A percentile compares a stretch with the other conserved stretches of the same genome.
Evolutionary conservation across 2,329 filamentous ascomycete species (phyloP).

Genomic region (Scedosporium aurantiacum): DNA sequence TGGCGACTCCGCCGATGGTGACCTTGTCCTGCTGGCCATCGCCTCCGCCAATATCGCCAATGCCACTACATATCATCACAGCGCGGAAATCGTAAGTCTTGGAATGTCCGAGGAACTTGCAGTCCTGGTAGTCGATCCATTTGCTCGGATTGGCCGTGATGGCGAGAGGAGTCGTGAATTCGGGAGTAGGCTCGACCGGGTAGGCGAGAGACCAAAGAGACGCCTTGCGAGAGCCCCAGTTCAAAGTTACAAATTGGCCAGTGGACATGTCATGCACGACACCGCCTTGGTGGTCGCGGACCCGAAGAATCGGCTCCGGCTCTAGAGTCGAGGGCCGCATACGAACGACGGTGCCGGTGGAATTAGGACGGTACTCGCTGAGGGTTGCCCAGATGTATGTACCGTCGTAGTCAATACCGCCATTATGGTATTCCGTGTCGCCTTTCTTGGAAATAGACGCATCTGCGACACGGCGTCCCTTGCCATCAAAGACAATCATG

Average conservation of each 20-base stretch:
- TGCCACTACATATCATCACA: slow-evolving; percentile 36
- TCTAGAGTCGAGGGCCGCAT: slow-evolving; percentile 25
- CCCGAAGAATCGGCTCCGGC: slow-evolving; percentile 22
- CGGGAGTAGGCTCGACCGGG: background rate
- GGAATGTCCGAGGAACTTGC: slow-evolving; percentile 35
- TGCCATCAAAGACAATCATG: slow-evolving; percentile 30
- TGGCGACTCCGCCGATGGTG: slow-evolving; percentile 32
- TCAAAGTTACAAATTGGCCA: slow-evolving; percentile 26
- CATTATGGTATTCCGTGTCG: slow-evolving; percentile 31
- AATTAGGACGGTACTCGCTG: slow-evolving; percentile 35
- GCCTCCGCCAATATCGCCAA: slow-evolving; percentile 21
- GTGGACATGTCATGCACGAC: slow-evolving; percentile 28
- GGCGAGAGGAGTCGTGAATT: slow-evolving; percentile 8
- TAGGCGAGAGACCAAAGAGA: slow-evolving; percentile 22
- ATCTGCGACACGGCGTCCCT: slow-evolving; percentile 30
- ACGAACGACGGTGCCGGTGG: slow-evolving; percentile 29
- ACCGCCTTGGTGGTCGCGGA: slow-evolving; percentile 33
- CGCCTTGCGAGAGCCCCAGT: slow-evolving; percentile 34
- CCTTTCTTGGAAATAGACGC: slow-evolving; percentile 28
- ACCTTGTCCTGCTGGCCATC: slow-evolving; percentile 13
- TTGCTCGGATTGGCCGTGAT: slow-evolving; percentile 26
- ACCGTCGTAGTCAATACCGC: slow-evolving; percentile 38
- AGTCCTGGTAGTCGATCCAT: slow-evolving; percentile 40
- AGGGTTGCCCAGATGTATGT: slow-evolving; percentile 33
- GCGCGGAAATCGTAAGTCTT: slow-evolving; percentile 22